These are phyloP conservation scores for Saprolegnia diclina DNA, from an alignment of 352 stramenopile genomes.

Conservation along the genomic window DNA sequence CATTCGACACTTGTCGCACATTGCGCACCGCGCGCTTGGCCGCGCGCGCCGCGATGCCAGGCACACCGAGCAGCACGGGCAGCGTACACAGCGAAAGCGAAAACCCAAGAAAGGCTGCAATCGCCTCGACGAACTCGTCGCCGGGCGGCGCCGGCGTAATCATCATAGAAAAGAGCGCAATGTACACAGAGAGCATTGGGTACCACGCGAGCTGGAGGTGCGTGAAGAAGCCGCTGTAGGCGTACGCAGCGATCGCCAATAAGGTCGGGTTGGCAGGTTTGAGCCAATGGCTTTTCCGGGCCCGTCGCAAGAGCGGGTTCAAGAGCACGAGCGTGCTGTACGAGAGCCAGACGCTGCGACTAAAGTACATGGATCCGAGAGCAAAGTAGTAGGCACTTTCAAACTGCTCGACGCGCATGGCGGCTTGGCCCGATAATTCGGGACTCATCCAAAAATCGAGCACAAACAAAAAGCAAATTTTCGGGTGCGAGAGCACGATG, in stretches of 20 bases:
- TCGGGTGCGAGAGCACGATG: conserved; percentile 1
- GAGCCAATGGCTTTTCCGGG: background rate
- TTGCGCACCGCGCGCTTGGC: conserved; percentile 1
- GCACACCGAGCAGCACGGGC: conserved; percentile 1
- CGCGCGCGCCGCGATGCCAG: background rate
- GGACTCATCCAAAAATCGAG: conserved; percentile 18
- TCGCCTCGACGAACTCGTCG: background rate
- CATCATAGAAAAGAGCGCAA: background rate
- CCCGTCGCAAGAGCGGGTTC: background rate
- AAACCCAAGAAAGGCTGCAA: background rate
- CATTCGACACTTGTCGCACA: background rate
- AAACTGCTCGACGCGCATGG: background rate
- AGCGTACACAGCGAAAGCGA: background rate
- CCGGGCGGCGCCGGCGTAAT: background rate
- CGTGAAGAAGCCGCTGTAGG: background rate
- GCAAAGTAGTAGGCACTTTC: background rate
- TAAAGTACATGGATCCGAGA: background rate
- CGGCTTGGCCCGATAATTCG: conserved; percentile 1
- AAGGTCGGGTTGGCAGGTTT: background rate
- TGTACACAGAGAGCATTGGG: background rate
- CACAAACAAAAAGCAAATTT: conserved; percentile 6
- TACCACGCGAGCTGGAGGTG: conserved; percentile 1
- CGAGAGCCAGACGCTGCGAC: conserved; percentile 11
- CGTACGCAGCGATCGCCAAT: background rate
- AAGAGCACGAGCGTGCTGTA: background rate